Base-by-base conservation (phyloP, 2,329 filamentous ascomycete genomes). In the Trichocomaceae sp. region DNA sequence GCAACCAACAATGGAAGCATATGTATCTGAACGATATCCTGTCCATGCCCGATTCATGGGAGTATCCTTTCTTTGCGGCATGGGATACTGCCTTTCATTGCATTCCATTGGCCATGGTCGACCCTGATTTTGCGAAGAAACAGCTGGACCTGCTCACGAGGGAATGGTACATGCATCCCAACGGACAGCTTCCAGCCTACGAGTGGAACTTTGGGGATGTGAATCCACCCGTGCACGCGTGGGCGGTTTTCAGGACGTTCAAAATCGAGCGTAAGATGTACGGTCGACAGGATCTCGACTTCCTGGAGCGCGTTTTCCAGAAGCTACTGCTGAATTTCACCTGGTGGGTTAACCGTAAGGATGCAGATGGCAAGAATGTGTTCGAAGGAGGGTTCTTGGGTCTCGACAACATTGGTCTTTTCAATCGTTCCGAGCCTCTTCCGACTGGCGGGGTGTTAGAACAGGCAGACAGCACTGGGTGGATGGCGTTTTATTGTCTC, bases 151-250 rank as follows among this genome's bases (percentile, higher is more conserved):
- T 97, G 42, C 92, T 97, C 69, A 97, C 92, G 2, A 82, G 92
- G 65, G 93, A 97, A 75, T 97, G 92, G 93, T 97, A 96, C 77
- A 96, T 93, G 81, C 92, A 97, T 72, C 92, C 92, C 15, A 97
- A 97, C 65, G 93, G 92, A 46, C 92, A 97, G 72, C 77, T 97
- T 37, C 90, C 91, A 50, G 91, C 92, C 63, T 93, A 85, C 65
- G 92, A 97, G 70, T 97, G 92, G 92, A 96, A 97, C 69, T 97
- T 96, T 74, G 86, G 91, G 52, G 93, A 97, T 64, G 92, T 96
- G 60, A 97, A 97, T 63, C 92, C 92, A 23, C 92, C 92, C 0
- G 92, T 97, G 1, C 92, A 97, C 69, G 93, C 92, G 0, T 97
- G 92, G 92, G 86, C 92, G 1, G 89, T 90, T 0, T 97, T 97